A percentile compares a stretch with the other conserved stretches of the same genome.
phyloP scores from a whole-genome alignment of 2,329 filamentous ascomycete genomes.

The Venturia aucupariae region DNA sequence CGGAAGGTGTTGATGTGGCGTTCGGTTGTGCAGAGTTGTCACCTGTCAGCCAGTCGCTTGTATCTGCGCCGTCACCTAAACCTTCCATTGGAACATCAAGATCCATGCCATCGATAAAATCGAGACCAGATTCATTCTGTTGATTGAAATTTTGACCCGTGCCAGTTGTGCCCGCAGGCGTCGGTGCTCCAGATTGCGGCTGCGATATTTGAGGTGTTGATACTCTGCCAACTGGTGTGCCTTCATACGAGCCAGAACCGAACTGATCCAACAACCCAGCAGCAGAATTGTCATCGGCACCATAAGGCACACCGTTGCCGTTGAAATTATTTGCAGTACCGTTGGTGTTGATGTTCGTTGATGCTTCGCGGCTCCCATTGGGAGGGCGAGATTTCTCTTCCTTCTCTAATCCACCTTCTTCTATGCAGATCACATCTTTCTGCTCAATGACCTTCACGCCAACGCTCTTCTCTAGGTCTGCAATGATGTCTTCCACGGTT shows the following conservation, averaged over 20 bases:
- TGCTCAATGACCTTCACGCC: slow-evolving; percentile 57
- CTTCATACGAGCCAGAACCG: slow-evolving; percentile 50
- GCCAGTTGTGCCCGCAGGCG: slow-evolving; percentile 47
- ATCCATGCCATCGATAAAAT: slow-evolving; percentile 29
- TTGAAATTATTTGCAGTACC: slow-evolving; percentile 12
- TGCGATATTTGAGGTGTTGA: slow-evolving; percentile 47
- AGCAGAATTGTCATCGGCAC: slow-evolving; percentile 31
- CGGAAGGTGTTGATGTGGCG: not conserved
- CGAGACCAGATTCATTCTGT: slow-evolving; percentile 11
- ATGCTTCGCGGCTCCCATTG: slow-evolving; percentile 2
- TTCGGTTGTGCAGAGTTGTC: not conserved
- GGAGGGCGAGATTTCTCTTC: slow-evolving; percentile 33
- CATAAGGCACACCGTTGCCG: slow-evolving; percentile 10
- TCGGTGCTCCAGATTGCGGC: slow-evolving; percentile 37
- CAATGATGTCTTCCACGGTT: slow-evolving; percentile 56
- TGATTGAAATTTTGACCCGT: slow-evolving; percentile 29
- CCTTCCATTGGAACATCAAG: slow-evolving; percentile 50
- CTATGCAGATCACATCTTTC: slow-evolving; percentile 58
- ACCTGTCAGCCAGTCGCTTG: slow-evolving; percentile 35
- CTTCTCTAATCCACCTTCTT: slow-evolving; percentile 64
- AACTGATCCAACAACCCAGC: slow-evolving; percentile 61
- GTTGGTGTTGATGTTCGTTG: slow-evolving; percentile 13
- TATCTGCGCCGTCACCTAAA: slow-evolving; percentile 33
- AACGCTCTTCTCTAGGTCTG: slow-evolving; percentile 63
- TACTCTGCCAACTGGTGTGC: slow-evolving; percentile 53